A percentile compares a stretch with the other conserved stretches of the same genome.
Conservation (phyloP, 805 yeast genomes). For the Zygosaccharomyces lentus region DNA sequence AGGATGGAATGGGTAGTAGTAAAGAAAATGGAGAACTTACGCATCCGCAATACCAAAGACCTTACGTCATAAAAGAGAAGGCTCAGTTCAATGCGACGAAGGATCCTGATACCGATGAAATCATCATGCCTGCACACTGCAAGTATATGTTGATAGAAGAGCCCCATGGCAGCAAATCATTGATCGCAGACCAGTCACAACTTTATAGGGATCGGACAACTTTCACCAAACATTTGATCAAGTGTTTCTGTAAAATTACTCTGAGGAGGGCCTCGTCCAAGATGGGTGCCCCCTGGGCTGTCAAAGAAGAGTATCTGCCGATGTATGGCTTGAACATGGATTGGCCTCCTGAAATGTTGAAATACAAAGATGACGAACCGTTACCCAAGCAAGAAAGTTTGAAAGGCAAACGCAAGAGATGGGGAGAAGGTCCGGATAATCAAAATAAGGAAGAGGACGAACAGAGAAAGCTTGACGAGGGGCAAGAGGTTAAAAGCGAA, state of each 20-base stretch:
- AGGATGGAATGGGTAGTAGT: conserved; percentile 5
- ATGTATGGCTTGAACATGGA: conserved; percentile 34
- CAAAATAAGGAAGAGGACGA: conserved; percentile 30
- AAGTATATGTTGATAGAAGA: conserved; percentile 68
- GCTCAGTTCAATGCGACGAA: conserved; percentile 61
- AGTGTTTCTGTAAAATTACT: conserved; percentile 77
- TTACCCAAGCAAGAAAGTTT: conserved; percentile 3
- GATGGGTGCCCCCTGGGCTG: conserved; percentile 95
- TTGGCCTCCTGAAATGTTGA: conserved; percentile 33
- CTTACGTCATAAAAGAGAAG: conserved; percentile 71
- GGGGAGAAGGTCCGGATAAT: conserved; percentile 21
- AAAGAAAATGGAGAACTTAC: conserved; percentile 9
- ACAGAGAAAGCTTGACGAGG: conserved; percentile 17
- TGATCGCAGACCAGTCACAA: conserved; percentile 67
- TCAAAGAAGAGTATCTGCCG: conserved; percentile 57
- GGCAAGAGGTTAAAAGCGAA: conserved; percentile 19
- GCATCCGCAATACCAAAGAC: conserved; percentile 26
- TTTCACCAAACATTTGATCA: conserved; percentile 85
- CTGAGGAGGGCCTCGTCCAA: conserved; percentile 67
- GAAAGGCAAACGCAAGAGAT: conserved; percentile 12
- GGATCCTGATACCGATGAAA: conserved; percentile 35
- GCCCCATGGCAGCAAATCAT: conserved; percentile 47
- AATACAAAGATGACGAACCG: conserved; percentile 32
- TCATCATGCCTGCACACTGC: conserved; percentile 48
- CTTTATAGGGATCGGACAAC: conserved; percentile 78